Evolutionary conservation across 2,329 filamentous ascomycete species (phyloP).

Genomic region (Penicillium sp.): DNA sequence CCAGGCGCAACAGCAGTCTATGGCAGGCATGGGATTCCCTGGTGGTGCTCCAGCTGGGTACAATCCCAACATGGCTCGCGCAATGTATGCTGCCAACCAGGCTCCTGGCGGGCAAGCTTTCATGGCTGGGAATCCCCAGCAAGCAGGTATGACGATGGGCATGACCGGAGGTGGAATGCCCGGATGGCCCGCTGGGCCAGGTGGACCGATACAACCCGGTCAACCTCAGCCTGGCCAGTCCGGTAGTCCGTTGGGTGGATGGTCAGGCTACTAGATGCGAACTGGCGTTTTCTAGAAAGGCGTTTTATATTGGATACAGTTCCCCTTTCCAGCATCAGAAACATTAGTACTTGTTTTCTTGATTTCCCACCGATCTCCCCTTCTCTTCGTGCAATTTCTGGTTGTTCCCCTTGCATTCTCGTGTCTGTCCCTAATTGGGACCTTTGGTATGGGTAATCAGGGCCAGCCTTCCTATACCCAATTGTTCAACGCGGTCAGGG

Average conservation of each 20-base stretch:
- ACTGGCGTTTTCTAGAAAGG: constrained; percentile 27
- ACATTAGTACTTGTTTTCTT: constrained; percentile 8
- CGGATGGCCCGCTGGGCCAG: constrained; percentile 37
- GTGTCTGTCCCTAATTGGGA: constrained; percentile 10
- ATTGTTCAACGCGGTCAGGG: constrained; percentile 33
- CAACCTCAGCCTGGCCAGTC: constrained; percentile 40
- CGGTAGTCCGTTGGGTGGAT: constrained; percentile 37
- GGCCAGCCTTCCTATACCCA: constrained; percentile 36
- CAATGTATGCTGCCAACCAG: constrained; percentile 39
- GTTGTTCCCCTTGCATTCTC: constrained; percentile 17
- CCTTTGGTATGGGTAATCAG: constrained; percentile 32
- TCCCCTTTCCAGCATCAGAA: constrained; percentile 12
- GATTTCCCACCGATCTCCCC: constrained; percentile 3
- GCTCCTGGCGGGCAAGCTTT: constrained; percentile 34
- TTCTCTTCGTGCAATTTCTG: constrained; percentile 9
- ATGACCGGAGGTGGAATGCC: constrained; percentile 38
- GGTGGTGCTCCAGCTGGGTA: constrained; percentile 33
- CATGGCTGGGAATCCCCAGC: constrained; percentile 36
- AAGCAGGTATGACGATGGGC: constrained; percentile 35
- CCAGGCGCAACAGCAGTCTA: constrained; percentile 34
- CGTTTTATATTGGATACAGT: constrained; percentile 15
- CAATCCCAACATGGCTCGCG: constrained; percentile 32
- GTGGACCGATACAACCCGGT: constrained; percentile 36
- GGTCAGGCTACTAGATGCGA: constrained; percentile 37
- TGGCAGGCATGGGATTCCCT: constrained; percentile 39